Evolutionary conservation across 2,329 filamentous ascomycete species (phyloP), one percentile per base, ranked within the genome.

Genomic region (Paraphoma chrysanthemicola): DNA sequence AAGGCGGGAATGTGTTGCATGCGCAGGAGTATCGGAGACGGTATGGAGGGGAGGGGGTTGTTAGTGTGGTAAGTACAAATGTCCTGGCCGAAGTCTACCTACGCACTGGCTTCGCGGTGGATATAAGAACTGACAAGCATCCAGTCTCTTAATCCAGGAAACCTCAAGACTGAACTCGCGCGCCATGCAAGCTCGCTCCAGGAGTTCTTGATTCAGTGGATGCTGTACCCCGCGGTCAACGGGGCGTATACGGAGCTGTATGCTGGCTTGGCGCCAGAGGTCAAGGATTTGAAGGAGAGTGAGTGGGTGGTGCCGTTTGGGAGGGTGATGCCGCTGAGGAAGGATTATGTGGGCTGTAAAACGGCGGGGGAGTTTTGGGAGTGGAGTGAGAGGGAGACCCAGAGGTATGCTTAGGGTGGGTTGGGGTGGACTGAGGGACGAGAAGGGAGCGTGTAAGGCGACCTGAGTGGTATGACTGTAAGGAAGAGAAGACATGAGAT

Each of bases 231-330:
- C 0, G 17, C 62, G 4, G 64, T 69, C 1, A 57, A 65, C 7
- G 67, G 66, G 8, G 69, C 69, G 4, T 69, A 69, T 28, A 70
- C 67, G 1, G 66, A 70, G 56, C 47, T 70, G 10, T 71, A 63
- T 45, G 69, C 67, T 9, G 64, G 63, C 0, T 36, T 69, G 39
- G 49, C 67, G 45, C 59, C 64, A 0, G 64, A 66, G 4, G 57
- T 60, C 9, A 59, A 52, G 44, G 33, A 14, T 4, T 10, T 60
- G 17, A 60, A 66, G 39, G 74, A 75, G 52, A 76, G 77, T 2
- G 67, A 64, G n/a, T 78, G 65, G 63, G 63, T 85, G 28, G 72
- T 81, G 48, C 82, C 83, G 1, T 85, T 81, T 80, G 83, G 82
- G 8, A 67, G 78, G 11, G 50, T 64, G 3, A 33, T 45, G 8